Conservation (phyloP, 495 filamentous ascomycete species). For the Letharia lupina region DNA sequence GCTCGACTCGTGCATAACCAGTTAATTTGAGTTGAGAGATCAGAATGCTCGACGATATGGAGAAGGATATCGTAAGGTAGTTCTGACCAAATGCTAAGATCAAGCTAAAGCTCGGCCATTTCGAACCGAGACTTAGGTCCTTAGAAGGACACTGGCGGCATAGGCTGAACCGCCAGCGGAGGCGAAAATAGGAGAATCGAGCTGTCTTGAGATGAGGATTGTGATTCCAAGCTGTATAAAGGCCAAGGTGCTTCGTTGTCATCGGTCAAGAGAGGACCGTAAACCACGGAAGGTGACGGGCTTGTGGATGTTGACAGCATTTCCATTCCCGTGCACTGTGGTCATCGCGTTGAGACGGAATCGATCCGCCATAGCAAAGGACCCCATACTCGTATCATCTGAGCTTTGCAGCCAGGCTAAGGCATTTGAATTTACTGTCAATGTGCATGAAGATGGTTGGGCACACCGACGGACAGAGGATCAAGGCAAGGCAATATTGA, state of each 20-base stretch:
- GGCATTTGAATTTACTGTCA: neutral
- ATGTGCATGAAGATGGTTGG: too few relatives aligned
- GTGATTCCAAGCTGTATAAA: neutral
- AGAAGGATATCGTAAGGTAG: neutral
- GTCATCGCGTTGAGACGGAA: neutral
- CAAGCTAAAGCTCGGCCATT: neutral
- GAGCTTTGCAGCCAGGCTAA: neutral
- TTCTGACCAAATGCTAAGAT: conserved; percentile 1
- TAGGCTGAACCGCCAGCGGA: neutral
- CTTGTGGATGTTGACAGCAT: neutral
- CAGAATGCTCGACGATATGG: conserved; percentile 4
- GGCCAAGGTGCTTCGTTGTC: neutral
- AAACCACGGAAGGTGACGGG: neutral
- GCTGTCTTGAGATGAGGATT: neutral
- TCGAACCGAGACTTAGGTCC: neutral
- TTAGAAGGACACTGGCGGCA: neutral
- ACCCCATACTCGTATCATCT: neutral
- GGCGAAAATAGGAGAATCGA: neutral
- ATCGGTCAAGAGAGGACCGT: neutral
- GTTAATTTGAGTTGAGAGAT: neutral
- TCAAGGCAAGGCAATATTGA: neutral
- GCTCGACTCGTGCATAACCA: neutral
- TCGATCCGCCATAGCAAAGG: neutral
- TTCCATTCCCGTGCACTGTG: neutral
- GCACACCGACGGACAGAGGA: neutral